Base-by-base conservation (phyloP, 306 rosid species). In the Malus sylvestris region DNA sequence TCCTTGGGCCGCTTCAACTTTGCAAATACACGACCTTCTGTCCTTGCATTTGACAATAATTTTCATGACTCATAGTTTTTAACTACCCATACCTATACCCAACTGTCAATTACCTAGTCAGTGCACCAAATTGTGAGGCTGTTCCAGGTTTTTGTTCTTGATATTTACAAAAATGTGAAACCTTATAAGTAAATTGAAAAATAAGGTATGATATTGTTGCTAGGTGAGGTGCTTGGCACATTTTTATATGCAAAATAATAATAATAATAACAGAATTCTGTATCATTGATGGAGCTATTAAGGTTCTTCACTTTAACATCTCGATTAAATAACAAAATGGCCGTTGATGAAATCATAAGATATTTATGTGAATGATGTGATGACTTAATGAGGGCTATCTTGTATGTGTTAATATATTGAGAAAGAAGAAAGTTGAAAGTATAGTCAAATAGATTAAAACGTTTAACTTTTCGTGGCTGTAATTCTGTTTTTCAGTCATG, bases 1-100 rank as follows among this genome's bases (percentile, higher is more conserved):
- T 85, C 88, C 67, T 76, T 81, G 70, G 96, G 96, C 96, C 96
- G 89, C 78, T 87, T 92, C 85, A 94, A 83, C 75, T 89, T 90
- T 49, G 88, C 81, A 83, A 95, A 95, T 82, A 92, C 75, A 71
- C 76, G 92, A 51, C 96, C 97, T 32, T 85, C 95, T 19, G 70
- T 87, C 88, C 92, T 86, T 35, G 93, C 97, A 78, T 89, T 86
- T 63, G 72, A 45, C 76, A 95, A 84, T 79, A 84, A n/a, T 74
- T 71, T 86, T 93, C 96, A 90, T 46, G 91, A 89, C 45, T 80
- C 91, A 76, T 89, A 89, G 79, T 89, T 1, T 73, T 92, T 97
- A 32, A 32, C 35, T 32, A 32, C 35, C 35, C 35, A 32, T 32
- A 32, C 35, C 35, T 4, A 32, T 32, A 32, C 42, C 30, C 15